Conservation (phyloP, 345 rosid species). For the Populus simonii region DNA sequence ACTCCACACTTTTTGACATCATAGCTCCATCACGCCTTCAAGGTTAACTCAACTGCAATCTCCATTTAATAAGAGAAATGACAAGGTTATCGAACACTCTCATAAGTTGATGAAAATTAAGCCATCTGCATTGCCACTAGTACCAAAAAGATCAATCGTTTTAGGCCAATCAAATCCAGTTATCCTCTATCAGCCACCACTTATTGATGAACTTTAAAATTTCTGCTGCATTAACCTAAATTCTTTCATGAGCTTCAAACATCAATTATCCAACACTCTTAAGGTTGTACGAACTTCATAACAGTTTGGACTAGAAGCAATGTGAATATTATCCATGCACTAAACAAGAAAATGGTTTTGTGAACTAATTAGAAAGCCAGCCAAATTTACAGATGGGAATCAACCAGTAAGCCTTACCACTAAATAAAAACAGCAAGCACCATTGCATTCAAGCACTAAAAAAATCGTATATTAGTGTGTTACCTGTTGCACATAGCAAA, state of each 20-base stretch:
- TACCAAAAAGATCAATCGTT: neutral
- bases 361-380: neutral
- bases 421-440: neutral
- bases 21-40: neutral
- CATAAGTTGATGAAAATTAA: neutral
- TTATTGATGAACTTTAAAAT: neutral
- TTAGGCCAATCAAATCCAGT: neutral
- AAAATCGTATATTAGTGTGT: constrained; percentile 11
- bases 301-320: neutral
- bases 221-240: neutral
- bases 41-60: neutral
- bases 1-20: neutral
- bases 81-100: neutral
- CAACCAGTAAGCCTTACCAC: neutral
- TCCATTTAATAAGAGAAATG: neutral
- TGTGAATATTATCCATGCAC: neutral
- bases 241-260: neutral
- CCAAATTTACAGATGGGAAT: neutral
- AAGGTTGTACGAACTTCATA: neutral
- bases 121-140: neutral
- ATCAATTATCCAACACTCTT: neutral
- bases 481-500: constrained; percentile 98
- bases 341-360: neutral
- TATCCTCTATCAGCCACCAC: neutral
- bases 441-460: neutral